These are phyloP conservation scores for Ramaria rubella DNA, from an alignment of 768 basidiomycete genomes.

Conservation along the genomic window DNA sequence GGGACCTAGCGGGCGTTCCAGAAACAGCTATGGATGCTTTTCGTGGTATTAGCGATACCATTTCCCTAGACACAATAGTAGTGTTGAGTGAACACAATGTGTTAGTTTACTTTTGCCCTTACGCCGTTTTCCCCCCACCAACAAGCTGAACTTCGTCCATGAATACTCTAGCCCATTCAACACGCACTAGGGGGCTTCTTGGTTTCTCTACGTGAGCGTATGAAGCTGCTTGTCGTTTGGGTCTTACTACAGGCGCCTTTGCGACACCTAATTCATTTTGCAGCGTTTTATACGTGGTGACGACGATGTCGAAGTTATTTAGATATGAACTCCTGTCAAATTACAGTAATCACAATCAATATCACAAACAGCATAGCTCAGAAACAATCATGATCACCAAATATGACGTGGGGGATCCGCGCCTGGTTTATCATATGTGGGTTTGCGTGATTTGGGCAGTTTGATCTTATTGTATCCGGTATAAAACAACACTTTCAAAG, in stretches of 20 bases:
- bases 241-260: conserved; percentile 59
- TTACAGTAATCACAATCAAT: background rate
- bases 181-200: conserved; percentile 73
- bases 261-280: conserved; percentile 71
- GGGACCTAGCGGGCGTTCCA: conserved; percentile 78
- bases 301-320: conserved; percentile 69
- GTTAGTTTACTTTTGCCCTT: conserved; percentile 23
- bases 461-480: conserved; percentile 70
- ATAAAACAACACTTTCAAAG: conserved; percentile 72
- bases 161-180: conserved; percentile 83
- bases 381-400: background rate
- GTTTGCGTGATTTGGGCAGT: conserved; percentile 34
- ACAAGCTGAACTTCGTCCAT: conserved; percentile 98
- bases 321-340: conserved; percentile 52
- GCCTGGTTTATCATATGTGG: conserved; percentile 23
- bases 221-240: conserved; percentile 58
- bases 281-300: conserved; percentile 71
- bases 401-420: conserved; percentile 26
- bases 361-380: background rate
- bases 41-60: conserved; percentile 85
- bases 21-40: conserved; percentile 82
- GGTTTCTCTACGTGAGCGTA: conserved; percentile 51
- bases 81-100: conserved; percentile 1
- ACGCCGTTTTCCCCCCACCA: conserved; percentile 77
- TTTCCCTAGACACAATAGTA: conserved; percentile 47